Evolutionary conservation across 1,284 basidiomycete species (phyloP).

Genomic region (Ceratobasidium theobromae): DNA sequence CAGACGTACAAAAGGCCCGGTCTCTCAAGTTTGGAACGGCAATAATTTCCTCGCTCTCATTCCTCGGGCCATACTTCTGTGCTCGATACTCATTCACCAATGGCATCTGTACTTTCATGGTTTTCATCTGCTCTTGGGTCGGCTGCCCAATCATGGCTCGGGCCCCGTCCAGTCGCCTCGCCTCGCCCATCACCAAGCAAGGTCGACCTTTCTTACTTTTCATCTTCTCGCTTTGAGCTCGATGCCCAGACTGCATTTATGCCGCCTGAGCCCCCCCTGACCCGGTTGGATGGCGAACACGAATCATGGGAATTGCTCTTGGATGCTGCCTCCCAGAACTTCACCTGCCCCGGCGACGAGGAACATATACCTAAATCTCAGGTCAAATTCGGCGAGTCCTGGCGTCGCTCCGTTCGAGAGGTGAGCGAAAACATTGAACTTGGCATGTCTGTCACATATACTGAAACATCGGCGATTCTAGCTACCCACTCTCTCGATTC

Average conservation of each 20-base stretch:
- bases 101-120: constrained; percentile 8
- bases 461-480: constrained; percentile 13
- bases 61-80: neutral
- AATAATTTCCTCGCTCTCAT: constrained; percentile 14
- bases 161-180: neutral
- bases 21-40: neutral
- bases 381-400: constrained; percentile 38
- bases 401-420: constrained; percentile 46
- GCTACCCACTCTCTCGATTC: constrained; percentile 43
- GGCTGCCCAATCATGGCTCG: constrained; percentile 12
- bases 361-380: constrained; percentile 38
- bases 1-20: constrained; percentile 18
- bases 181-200: neutral
- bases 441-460: neutral
- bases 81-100: neutral
- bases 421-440: constrained; percentile 13
- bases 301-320: constrained; percentile 48
- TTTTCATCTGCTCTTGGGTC: constrained; percentile 17
- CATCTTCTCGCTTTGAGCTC: constrained; percentile 53
- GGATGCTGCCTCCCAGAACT: constrained; percentile 40
- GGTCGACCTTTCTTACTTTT: constrained; percentile 20
- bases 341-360: constrained; percentile 40
- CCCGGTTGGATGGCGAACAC: constrained; percentile 43
- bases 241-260: constrained; percentile 56
- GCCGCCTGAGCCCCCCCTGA: constrained; percentile 49